Percentiles rank a stretch among this genome's conserved stretches.
Conservation (phyloP, 306 rosid genomes). For the Rubus idaeus region DNA sequence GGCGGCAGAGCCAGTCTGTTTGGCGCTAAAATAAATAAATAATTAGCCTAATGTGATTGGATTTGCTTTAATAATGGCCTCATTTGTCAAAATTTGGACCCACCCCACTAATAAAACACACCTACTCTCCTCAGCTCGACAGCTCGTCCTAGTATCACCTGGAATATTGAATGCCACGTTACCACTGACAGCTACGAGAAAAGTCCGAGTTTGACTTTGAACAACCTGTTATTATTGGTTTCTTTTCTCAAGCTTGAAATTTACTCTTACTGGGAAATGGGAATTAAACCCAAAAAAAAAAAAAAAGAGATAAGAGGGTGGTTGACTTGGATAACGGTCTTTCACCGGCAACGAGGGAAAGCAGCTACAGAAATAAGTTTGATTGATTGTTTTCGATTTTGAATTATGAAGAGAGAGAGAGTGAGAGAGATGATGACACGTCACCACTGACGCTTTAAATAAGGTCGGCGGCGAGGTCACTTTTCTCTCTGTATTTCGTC, state of each 20-base stretch:
- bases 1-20: background rate
- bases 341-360: background rate
- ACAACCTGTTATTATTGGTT: too few species aligned
- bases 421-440: constrained; percentile 15
- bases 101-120: background rate
- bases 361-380: background rate
- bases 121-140: background rate
- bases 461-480: constrained; percentile 28
- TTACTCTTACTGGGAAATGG: background rate
- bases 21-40: background rate
- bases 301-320: background rate
- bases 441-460: constrained; percentile 26
- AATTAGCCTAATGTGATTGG: background rate
- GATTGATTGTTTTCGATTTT: background rate
- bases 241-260: background rate
- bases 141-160: background rate
- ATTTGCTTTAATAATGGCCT: background rate
- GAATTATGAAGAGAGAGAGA: background rate
- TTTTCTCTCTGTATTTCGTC: background rate
- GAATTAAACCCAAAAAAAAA: background rate
- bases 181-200: constrained; percentile 11
- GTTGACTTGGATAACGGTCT: constrained; percentile 16
- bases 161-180: background rate
- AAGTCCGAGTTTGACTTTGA: constrained; percentile 7
- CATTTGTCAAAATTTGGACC: background rate